Percentiles rank a stretch among this genome's conserved stretches.
Evolutionary conservation across 495 filamentous ascomycete species (phyloP).

Genomic region (Annulohypoxylon moriforme): DNA sequence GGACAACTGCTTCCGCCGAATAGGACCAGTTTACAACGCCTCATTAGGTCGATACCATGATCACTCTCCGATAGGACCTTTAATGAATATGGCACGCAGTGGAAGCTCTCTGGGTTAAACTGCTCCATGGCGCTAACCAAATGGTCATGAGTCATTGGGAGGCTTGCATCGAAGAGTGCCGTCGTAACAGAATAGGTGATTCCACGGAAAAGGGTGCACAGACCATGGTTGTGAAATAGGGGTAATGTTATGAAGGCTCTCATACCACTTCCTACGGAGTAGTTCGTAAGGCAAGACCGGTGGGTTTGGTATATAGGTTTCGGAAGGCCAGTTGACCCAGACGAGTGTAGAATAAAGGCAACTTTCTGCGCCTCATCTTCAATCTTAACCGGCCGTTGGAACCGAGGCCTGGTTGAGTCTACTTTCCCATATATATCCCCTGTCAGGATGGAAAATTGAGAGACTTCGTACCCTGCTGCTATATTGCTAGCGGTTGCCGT

Average conservation of each 20-base stretch:
- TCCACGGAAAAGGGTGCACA: slow-evolving; percentile 62
- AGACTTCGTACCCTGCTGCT: slow-evolving; percentile 20
- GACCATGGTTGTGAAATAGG: slow-evolving; percentile 56
- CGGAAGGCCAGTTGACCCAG: slow-evolving; percentile 67
- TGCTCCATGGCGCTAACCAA: slow-evolving; percentile 55
- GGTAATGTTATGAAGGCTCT: slow-evolving; percentile 45
- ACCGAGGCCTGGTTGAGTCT: slow-evolving; percentile 6
- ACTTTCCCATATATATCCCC: slow-evolving; percentile 35
- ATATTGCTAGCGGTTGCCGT: slow-evolving; percentile 44
- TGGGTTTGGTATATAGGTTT: slow-evolving; percentile 60
- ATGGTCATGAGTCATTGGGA: slow-evolving; percentile 57
- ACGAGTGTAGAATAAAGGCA: slow-evolving; percentile 58
- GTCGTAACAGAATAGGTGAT: slow-evolving; percentile 49
- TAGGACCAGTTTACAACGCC: slow-evolving; percentile 57
- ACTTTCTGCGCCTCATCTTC: slow-evolving; percentile 41
- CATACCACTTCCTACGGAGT: slow-evolving; percentile 38
- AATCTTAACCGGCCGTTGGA: slow-evolving; percentile 27
- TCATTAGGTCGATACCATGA: slow-evolving; percentile 53
- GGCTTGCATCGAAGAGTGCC: slow-evolving; percentile 57
- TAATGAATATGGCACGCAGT: slow-evolving; percentile 61
- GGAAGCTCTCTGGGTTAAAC: slow-evolving; percentile 55
- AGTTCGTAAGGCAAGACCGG: slow-evolving; percentile 44
- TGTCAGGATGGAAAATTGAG: slow-evolving; percentile 20
- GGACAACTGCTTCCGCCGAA: slow-evolving; percentile 61
- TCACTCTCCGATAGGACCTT: slow-evolving; percentile 60